phyloP scores from a whole-genome alignment of 2,329 filamentous ascomycete genomes.

The Periconia macrospinosa region DNA sequence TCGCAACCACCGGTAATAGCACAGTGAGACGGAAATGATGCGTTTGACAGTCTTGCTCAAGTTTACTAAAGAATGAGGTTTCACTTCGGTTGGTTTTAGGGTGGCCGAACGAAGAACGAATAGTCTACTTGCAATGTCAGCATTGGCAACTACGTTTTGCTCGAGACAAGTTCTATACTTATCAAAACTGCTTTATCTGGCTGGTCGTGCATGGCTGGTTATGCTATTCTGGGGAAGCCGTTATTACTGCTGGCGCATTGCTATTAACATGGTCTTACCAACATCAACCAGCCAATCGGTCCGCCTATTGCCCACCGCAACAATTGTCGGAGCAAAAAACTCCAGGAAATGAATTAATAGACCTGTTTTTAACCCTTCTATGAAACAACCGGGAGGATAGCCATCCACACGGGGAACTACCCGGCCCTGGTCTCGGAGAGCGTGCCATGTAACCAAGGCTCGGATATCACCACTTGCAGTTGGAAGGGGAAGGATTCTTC shows the following conservation, averaged over 20 bases:
- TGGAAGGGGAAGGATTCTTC: background rate
- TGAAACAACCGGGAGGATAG: background rate
- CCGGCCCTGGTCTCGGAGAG: background rate
- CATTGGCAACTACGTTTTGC: background rate
- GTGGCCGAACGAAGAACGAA: background rate
- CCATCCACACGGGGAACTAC: background rate
- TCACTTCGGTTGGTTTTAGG: too few species aligned
- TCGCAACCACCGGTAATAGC: too few species aligned
- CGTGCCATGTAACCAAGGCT: background rate
- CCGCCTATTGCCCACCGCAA: background rate
- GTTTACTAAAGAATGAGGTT: too few species aligned
- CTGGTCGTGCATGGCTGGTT: conserved; percentile 6
- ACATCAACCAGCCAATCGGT: conserved; percentile 17
- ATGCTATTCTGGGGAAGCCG: background rate
- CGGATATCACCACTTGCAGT: background rate
- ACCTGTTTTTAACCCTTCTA: background rate
- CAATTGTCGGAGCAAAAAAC: background rate
- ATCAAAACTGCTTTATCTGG: background rate
- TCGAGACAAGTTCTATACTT: conserved; percentile 6
- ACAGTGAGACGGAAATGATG: too few species aligned
- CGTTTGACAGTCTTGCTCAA: too few species aligned
- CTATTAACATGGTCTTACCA: background rate
- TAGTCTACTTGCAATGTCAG: background rate
- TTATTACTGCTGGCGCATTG: background rate
- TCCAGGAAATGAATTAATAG: background rate